These are phyloP conservation scores for Plectranthus barbatus DNA, from an alignment of 257 asterid species.

Conservation along the genomic window DNA sequence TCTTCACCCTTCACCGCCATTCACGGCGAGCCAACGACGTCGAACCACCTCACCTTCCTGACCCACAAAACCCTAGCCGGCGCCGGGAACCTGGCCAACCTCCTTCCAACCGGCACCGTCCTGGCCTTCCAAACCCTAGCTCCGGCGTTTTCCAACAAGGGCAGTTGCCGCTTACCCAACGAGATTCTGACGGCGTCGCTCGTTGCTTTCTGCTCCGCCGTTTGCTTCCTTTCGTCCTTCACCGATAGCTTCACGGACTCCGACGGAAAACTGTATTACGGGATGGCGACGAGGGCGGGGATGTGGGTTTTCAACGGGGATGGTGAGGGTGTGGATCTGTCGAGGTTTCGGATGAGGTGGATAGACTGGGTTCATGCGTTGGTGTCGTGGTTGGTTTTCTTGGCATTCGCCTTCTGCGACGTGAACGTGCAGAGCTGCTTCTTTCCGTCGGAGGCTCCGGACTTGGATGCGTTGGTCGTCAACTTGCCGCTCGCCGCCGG, in stretches of 20 bases:
- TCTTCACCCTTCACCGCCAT: no score
- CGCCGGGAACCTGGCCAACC: constrained; percentile 59
- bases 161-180: constrained; percentile 37
- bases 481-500: constrained; percentile 56
- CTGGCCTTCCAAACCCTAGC: constrained; percentile 50
- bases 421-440: constrained; percentile 43
- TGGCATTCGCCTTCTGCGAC: constrained; percentile 45
- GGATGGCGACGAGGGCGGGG: constrained; percentile 49
- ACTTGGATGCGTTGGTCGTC: constrained; percentile 37
- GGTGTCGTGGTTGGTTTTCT: constrained; percentile 41
- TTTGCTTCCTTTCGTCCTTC: constrained; percentile 46
- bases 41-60: not conserved
- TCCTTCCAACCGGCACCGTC: no score
- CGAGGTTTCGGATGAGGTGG: constrained; percentile 24
- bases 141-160: constrained; percentile 53
- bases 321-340: not conserved
- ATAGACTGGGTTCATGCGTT: constrained; percentile 46
- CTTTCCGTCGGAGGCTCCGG: constrained; percentile 25
- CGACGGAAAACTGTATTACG: constrained; percentile 37
- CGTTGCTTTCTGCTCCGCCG: constrained; percentile 25
- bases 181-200: constrained; percentile 27
- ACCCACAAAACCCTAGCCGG: constrained; percentile 40
- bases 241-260: constrained; percentile 41
- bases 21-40: not conserved
- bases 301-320: constrained; percentile 32